Percentiles rank a stretch among this genome's conserved stretches.
Evolutionary conservation across 2,329 filamentous ascomycete species (phyloP).

Genomic region (Neofusicoccum laricinum): DNA sequence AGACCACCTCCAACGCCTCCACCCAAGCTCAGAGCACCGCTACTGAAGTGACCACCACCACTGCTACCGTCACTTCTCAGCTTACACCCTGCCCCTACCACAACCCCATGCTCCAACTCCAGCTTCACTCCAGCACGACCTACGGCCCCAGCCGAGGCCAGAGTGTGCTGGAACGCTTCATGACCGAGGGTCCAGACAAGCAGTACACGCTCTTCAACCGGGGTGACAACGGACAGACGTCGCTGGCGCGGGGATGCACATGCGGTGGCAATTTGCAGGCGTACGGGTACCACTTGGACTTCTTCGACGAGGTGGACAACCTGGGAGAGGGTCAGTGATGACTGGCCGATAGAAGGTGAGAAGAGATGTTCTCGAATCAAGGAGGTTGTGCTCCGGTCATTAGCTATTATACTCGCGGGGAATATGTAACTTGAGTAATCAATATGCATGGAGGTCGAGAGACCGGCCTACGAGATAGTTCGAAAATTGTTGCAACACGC

Average conservation of each 20-base stretch:
- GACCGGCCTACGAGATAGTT: too few relatives aligned
- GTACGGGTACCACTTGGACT: background rate
- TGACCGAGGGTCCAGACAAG: slow-evolving; percentile 22
- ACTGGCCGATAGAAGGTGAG: background rate
- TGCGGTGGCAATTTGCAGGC: slow-evolving; percentile 13
- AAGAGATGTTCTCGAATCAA: background rate
- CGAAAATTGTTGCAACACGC: too few relatives aligned
- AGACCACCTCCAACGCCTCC: too few relatives aligned
- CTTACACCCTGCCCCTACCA: slow-evolving; percentile 19
- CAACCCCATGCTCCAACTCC: slow-evolving; percentile 15
- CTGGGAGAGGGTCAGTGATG: background rate
- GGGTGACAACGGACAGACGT: slow-evolving; percentile 21
- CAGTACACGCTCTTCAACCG: slow-evolving; percentile 24
- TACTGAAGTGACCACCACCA: background rate
- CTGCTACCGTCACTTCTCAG: background rate
- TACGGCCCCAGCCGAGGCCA: background rate
- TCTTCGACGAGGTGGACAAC: background rate
- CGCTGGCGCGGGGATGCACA: slow-evolving; percentile 21
- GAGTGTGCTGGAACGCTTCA: slow-evolving; percentile 24
- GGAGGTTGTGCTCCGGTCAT: background rate
- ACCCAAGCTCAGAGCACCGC: too few relatives aligned
- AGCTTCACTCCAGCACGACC: background rate
- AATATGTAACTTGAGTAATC: too few relatives aligned
- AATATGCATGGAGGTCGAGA: too few relatives aligned
- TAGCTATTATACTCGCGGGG: too few relatives aligned